Evolutionary conservation across 2,329 filamentous ascomycete genomes (phyloP).

Genomic region (Aspergillus puulaauensis): DNA sequence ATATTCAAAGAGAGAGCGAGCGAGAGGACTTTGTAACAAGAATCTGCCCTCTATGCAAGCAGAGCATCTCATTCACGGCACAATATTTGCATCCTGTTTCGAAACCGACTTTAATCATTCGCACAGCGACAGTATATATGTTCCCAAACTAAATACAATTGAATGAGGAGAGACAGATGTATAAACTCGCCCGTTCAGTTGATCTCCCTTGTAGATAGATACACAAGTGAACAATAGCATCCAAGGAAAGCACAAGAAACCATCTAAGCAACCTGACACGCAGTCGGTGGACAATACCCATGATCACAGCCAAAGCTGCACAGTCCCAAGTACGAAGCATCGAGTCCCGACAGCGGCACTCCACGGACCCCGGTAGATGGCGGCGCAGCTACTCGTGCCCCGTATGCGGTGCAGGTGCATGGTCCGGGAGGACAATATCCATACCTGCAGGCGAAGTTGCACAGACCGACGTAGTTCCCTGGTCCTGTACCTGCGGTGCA

Average conservation of each 20-base stretch:
- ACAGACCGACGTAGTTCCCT: conserved; percentile 31
- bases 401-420: conserved; percentile 30
- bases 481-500: conserved; percentile 30
- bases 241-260: background rate
- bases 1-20: too few species aligned
- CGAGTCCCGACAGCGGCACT: conserved; percentile 20
- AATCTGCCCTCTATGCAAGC: too few species aligned
- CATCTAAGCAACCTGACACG: conserved; percentile 12
- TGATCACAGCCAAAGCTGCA: conserved; percentile 50
- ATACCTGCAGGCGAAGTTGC: conserved; percentile 30
- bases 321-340: conserved; percentile 44
- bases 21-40: too few species aligned
- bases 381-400: conserved; percentile 22
- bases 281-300: conserved; percentile 45
- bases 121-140: too few species aligned
- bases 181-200: too few species aligned
- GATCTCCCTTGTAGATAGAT: too few species aligned
- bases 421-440: conserved; percentile 33
- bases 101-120: too few species aligned
- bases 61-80: too few species aligned
- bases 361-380: conserved; percentile 23
- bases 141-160: too few species aligned
- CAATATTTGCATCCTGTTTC: too few species aligned
- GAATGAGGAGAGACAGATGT: too few species aligned
- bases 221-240: too few species aligned